A percentile compares a stretch with the other conserved stretches of the same genome.
These are phyloP conservation scores for Trichoderma sp. DNA, from an alignment of 2,329 filamentous ascomycete genomes.

Conservation along the genomic window DNA sequence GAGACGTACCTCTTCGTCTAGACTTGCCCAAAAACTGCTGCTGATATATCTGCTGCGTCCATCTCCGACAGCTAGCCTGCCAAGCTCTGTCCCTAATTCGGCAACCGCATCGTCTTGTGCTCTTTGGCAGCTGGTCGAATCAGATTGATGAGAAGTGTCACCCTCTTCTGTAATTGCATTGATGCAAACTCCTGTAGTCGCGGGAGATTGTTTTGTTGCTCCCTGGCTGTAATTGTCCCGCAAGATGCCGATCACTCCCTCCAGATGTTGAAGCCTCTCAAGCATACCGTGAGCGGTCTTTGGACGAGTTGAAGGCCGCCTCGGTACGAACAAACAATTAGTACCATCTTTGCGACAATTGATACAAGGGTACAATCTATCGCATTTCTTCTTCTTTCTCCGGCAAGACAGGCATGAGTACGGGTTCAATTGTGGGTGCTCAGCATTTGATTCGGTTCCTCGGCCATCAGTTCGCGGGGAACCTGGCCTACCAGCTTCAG, in stretches of 20 bases:
- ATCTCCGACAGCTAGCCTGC: not conserved
- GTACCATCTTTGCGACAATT: conserved; percentile 11
- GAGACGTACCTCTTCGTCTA: not conserved
- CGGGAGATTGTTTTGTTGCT: no score
- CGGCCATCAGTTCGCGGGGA: not conserved
- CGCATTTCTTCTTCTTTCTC: conserved; percentile 11
- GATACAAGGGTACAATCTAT: conserved; percentile 8
- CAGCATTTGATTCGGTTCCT: not conserved
- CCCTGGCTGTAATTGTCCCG: not conserved
- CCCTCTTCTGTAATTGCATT: no score
- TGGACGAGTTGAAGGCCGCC: conserved; percentile 8
- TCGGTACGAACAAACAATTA: conserved; percentile 2
- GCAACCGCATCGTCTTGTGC: not conserved
- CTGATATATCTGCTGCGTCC: conserved; percentile 8
- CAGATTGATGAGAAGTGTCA: no score
- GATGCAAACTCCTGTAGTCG: no score
- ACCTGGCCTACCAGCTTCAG: no score
- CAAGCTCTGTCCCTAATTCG: conserved; percentile 13
- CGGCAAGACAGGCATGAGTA: conserved; percentile 13
- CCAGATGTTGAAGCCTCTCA: conserved; percentile 13
- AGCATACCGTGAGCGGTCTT: conserved; percentile 3
- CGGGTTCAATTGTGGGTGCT: conserved; percentile 7
- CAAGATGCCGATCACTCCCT: conserved; percentile 11
- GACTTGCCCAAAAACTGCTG: conserved; percentile 12
- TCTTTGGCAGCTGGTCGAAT: not conserved